Evolutionary conservation across 106 monocot species (phyloP), one percentile per base, ranked within the genome.

Genomic region (Dendrobium huoshanense): DNA sequence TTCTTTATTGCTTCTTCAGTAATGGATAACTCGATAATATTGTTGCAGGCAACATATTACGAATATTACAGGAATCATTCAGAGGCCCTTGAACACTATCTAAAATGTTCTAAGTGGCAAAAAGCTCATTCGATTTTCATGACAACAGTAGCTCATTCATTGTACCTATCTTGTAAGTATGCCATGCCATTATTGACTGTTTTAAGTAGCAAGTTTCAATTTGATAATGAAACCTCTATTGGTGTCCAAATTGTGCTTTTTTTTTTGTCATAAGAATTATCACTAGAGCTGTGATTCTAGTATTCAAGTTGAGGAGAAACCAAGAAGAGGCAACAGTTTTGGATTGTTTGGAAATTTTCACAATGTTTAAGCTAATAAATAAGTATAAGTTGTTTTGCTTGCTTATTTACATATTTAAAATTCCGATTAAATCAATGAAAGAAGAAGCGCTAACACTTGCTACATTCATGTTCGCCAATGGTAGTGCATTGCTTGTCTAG

Each of bases 121-220:
- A 95, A 91, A 77, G 91, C 98, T 82, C 98, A 99, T 77, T 88
- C 85, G 47, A 88, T 93, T 73, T 99, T 95, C 77, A 86, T 99
- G 91, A 90, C 88, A 79, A 86, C 89, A 61, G 88, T 91, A 29
- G 92, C 91, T 41, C 98, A 92, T 90, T 79, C 88, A 51, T 91
- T 93, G 76, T 99, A 93, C 88, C 75, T 93, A 74, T 85, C 92
- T 78, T 89, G 98, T 99, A 84, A 88, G 95, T 90, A 67, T 70
- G 77, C 25, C 2, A n/a, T 33, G 10, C 18, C 42, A 44, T 24
- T 31, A 18, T 51, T 24, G 51, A 15, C 13, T 3, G 55, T 11
- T 37, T 33, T 11, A 51, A 51, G 15, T 51, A 13, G 51, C 3
- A 51, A 51, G 42, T 48, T 4, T 55, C n/a, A 27, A 67, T 19